phyloP scores from a whole-genome alignment of 257 asterid species.

The Osmanthus fragrans region DNA sequence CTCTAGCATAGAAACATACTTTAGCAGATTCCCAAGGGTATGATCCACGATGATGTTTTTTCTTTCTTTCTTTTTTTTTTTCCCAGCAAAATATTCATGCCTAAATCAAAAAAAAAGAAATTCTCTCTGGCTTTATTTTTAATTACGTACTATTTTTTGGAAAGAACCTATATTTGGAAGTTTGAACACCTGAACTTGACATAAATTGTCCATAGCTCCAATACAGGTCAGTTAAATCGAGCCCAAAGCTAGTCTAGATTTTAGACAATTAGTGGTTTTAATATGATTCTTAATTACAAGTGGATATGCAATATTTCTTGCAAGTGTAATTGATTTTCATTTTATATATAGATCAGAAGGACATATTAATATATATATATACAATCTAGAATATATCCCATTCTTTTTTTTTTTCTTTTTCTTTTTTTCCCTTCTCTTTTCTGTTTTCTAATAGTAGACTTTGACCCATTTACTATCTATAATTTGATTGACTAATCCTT shows the following conservation, averaged over 20 bases:
- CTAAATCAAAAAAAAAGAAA: not conserved
- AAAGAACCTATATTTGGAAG: not conserved
- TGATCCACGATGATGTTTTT: not conserved
- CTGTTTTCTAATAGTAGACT: too few relatives aligned
- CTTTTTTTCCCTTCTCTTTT: too few relatives aligned
- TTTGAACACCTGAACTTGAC: not conserved
- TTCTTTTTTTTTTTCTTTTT: not conserved
- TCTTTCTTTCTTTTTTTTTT: not conserved
- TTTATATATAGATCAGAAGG: not conserved
- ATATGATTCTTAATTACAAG: not conserved
- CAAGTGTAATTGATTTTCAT: not conserved
- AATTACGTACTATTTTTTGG: not conserved
- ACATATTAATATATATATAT: not conserved
- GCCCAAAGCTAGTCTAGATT: not conserved
- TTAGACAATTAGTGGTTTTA: not conserved
- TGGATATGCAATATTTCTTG: not conserved
- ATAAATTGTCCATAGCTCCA: not conserved
- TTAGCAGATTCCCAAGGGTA: not conserved
- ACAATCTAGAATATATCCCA: not conserved
- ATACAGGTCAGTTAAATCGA: not conserved
- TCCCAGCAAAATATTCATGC: not conserved
- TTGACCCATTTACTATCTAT: too few relatives aligned
- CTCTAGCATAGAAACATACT: not conserved
- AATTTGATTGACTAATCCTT: too few relatives aligned
- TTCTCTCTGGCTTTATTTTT: not conserved